These are phyloP conservation scores for Stachybotrys elegans DNA, from an alignment of 2,329 filamentous ascomycete species.

Conservation along the genomic window DNA sequence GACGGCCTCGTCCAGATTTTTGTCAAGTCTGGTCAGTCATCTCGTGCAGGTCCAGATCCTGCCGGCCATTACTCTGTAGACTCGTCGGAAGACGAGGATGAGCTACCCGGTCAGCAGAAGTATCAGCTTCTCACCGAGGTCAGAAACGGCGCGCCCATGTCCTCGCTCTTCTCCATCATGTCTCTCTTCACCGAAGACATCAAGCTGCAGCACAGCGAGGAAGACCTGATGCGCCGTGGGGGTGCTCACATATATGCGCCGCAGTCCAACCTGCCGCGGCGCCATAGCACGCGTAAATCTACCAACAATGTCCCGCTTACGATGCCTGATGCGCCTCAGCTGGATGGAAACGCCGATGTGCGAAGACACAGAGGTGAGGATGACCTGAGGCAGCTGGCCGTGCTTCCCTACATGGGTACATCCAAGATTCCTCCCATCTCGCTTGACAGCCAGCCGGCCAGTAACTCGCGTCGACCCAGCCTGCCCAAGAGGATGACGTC, in stretches of 20 bases:
- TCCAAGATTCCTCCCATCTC: slow-evolving; percentile 70
- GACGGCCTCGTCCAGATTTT: slow-evolving; percentile 97
- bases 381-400: slow-evolving; percentile 6
- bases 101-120: slow-evolving; percentile 64
- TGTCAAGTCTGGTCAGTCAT: slow-evolving; percentile 75
- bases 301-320: slow-evolving; percentile 15
- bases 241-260: too few relatives aligned
- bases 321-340: slow-evolving; percentile 33
- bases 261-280: slow-evolving; percentile 13
- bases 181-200: slow-evolving; percentile 96
- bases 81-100: slow-evolving; percentile 63
- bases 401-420: slow-evolving; percentile 10
- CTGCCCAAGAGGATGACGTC: slow-evolving; percentile 41
- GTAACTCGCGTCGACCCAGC: slow-evolving; percentile 28
- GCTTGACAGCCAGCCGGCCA: slow-evolving; percentile 46
- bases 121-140: slow-evolving; percentile 97
- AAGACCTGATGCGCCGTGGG: too few relatives aligned
- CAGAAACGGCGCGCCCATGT: slow-evolving; percentile 97
- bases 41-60: slow-evolving; percentile 25
- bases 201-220: slow-evolving; percentile 68
- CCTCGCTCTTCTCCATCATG: slow-evolving; percentile 93
- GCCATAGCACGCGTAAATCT: slow-evolving; percentile 5
- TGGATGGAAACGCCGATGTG: slow-evolving; percentile 20
- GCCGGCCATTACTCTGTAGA: slow-evolving; percentile 21
- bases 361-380: slow-evolving; percentile 12